Evolutionary conservation across 495 filamentous ascomycete genomes (phyloP).

Genomic region (Darksidea phi): DNA sequence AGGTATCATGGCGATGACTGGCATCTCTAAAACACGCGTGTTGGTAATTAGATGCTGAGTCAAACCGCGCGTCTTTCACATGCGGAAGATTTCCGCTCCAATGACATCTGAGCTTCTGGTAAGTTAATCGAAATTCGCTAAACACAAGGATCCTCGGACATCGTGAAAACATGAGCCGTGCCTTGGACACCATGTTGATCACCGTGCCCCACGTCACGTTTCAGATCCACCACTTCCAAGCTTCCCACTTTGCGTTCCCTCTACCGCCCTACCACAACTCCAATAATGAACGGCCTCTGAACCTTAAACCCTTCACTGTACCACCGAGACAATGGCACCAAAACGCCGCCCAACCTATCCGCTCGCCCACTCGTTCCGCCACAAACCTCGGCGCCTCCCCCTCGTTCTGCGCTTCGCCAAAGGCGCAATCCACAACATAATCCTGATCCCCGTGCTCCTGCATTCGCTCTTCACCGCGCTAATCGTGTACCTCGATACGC

Average conservation of each 20-base stretch:
- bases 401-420: conserved; percentile 73
- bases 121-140: too few relatives aligned
- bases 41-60: too few relatives aligned
- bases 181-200: too few relatives aligned
- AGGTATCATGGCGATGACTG: too few relatives aligned
- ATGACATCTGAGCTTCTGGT: too few relatives aligned
- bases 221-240: background rate
- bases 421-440: conserved; percentile 68
- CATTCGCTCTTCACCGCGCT: conserved; percentile 64
- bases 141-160: too few relatives aligned
- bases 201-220: background rate
- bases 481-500: conserved; percentile 62
- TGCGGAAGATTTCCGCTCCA: too few relatives aligned
- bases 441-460: conserved; percentile 61
- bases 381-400: conserved; percentile 67
- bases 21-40: too few relatives aligned
- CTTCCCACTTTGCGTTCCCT: background rate
- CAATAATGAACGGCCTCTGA: too few relatives aligned
- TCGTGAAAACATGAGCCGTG: too few relatives aligned
- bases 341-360: conserved; percentile 46
- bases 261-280: conserved; percentile 3
- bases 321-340: background rate
- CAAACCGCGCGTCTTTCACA: too few relatives aligned
- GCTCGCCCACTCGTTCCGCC: conserved; percentile 51
- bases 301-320: too few relatives aligned